phyloP scores from a whole-genome alignment of 2,329 filamentous ascomycete genomes.

The Neofusicoccum kwambonambiense region DNA sequence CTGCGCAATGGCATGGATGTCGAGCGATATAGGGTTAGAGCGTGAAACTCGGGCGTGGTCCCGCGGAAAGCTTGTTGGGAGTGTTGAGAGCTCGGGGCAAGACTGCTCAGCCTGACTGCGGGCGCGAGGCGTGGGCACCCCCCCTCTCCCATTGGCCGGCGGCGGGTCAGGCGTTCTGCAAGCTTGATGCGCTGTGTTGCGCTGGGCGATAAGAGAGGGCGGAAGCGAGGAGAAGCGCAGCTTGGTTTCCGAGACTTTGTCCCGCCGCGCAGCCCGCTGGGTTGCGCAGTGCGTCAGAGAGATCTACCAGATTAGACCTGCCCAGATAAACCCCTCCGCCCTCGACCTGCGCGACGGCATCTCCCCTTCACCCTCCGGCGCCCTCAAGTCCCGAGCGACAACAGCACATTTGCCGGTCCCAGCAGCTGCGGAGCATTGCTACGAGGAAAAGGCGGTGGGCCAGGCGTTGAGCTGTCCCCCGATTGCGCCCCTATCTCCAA shows the following conservation, averaged over 20 bases:
- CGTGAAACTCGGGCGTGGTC: background rate
- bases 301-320: background rate
- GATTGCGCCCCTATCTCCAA: constrained; percentile 2
- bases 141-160: background rate
- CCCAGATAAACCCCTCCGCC: background rate
- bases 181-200: constrained; percentile 9
- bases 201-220: constrained; percentile 8
- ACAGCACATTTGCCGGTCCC: background rate
- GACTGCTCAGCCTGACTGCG: background rate
- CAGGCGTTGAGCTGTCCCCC: background rate
- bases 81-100: background rate
- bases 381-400: background rate
- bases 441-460: constrained; percentile 4
- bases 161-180: background rate
- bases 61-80: background rate
- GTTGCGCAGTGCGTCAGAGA: constrained; percentile 6
- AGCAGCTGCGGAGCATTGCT: background rate
- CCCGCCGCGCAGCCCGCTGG: background rate
- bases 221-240: constrained; percentile 9
- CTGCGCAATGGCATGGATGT: background rate
- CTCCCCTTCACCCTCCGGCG: background rate
- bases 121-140: background rate
- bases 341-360: background rate
- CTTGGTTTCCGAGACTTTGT: background rate
- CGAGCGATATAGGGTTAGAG: background rate